A percentile compares a stretch with the other conserved stretches of the same genome.
phyloP scores from a whole-genome alignment of 257 asterid species.

The Solanum megistacrolobum region DNA sequence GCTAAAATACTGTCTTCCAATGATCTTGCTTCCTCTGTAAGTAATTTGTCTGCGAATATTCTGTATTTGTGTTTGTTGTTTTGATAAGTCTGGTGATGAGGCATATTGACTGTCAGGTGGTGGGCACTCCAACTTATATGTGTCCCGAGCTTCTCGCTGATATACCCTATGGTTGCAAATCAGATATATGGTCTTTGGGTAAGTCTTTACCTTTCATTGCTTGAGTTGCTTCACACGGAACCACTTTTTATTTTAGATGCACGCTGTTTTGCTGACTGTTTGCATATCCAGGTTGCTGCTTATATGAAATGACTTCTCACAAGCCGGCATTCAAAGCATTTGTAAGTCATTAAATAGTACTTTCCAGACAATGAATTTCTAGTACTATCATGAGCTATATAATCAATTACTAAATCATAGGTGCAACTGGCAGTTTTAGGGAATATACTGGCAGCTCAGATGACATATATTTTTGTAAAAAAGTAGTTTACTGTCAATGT shows the following conservation, averaged over 20 bases:
- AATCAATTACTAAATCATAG: background rate
- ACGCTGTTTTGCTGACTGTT: slow-evolving; percentile 2
- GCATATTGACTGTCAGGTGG: slow-evolving; percentile 42
- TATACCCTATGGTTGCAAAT: slow-evolving; percentile 95
- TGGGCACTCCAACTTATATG: slow-evolving; percentile 99
- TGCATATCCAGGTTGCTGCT: slow-evolving; percentile 66
- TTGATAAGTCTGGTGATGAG: background rate
- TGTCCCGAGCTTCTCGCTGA: slow-evolving; percentile 99
- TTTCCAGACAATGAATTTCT: background rate
- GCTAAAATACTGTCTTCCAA: slow-evolving; percentile 87
- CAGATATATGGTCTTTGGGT: slow-evolving; percentile 99
- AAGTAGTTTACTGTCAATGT: background rate
- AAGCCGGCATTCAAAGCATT: slow-evolving; percentile 92
- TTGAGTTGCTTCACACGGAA: background rate
- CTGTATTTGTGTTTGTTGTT: background rate
- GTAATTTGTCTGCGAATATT: slow-evolving; percentile 12
- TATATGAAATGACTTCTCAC: slow-evolving; percentile 85
- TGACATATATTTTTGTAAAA: background rate
- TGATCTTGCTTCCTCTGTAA: slow-evolving; percentile 96
- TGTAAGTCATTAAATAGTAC: slow-evolving; percentile 40
- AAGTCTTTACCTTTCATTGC: slow-evolving; percentile 9
- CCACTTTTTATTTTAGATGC: slow-evolving; percentile 1
- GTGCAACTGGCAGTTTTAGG: background rate
- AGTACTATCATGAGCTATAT: background rate
- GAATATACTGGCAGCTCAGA: background rate